Evolutionary conservation across 495 filamentous ascomycete genomes (phyloP), one percentile per base, ranked within the genome.

Genomic region (Penicillium cataractarum): DNA sequence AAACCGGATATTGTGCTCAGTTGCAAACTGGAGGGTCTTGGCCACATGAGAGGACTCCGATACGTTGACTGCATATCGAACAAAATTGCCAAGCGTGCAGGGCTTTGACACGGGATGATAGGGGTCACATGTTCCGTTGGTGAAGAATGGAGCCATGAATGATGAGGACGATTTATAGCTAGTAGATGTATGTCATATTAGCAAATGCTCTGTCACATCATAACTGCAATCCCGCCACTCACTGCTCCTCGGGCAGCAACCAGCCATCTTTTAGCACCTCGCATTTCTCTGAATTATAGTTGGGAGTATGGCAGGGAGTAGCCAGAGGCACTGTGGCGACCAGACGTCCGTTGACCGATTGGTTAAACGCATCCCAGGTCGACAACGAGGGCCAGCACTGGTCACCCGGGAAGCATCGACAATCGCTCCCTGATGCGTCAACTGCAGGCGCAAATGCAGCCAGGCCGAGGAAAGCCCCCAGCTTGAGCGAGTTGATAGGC

Each of bases 81-180:
- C 78, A 70, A 86, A 87, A 66, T 83, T 86, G 2, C 85, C 87
- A 1, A 86, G 67, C 0, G 75, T 79, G 71, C 88, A 92, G 5
- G 80, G 74, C 49, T 71, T 79, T 0, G 68, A 64, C 3, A 77
- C 71, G 17, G 82, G 69, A 17, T 76, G 69, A 42, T 83, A 87
- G 5, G 87, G 86, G 60, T 84, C 79, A 67, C 87, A 90, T n/a
- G n/a, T n/a, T n/a, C n/a, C n/a, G 50, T 75, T 81, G 27, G 78
- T 70, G 51, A 77, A 82, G 49, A 64, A 79, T 0, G 78, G 70
- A 0, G 72, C 71, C 80, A 82, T 81, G 15, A 80, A 61, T 0
- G 77, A 80, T 1, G 77, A 77, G 6, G 78, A 75, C 15, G 68
- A 71, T 42, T 66, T 60, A 44, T 71, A 73, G 67, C 76, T 77